Percentiles rank a stretch among this genome's conserved stretches.
phyloP scores from a whole-genome alignment of 352 stramenopile species.

The Pythium vanterpoolii region DNA sequence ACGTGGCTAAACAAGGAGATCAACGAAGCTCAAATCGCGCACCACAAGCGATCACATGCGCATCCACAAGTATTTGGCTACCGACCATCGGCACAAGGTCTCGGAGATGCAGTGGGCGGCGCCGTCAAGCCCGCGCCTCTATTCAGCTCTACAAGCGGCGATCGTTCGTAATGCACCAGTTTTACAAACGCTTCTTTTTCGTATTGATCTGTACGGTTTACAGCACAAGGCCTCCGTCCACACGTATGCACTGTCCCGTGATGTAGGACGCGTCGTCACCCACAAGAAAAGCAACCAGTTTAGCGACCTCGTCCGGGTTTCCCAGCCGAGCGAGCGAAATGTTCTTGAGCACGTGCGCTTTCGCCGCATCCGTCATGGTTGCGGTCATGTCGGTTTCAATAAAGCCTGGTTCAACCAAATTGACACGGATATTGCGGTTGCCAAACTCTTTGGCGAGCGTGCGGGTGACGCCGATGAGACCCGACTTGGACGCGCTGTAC shows the following conservation, averaged over 20 bases:
- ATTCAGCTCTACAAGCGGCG: not conserved
- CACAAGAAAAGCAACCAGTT: constrained; percentile 75
- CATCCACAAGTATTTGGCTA: constrained; percentile 75
- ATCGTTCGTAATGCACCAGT: constrained; percentile 18
- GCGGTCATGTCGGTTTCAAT: constrained; percentile 83
- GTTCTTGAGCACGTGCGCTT: constrained; percentile 40
- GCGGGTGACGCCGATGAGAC: constrained; percentile 67
- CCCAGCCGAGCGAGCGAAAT: constrained; percentile 67
- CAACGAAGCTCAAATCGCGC: constrained; percentile 81
- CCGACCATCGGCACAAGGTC: constrained; percentile 43
- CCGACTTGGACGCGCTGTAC: constrained; percentile 84
- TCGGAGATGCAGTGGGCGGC: not conserved
- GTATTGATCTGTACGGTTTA: constrained; percentile 29
- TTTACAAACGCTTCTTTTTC: constrained; percentile 3
- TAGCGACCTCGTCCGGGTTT: constrained; percentile 62
- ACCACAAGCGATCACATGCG: constrained; percentile 54
- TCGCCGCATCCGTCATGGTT: constrained; percentile 47
- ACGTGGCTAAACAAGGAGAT: constrained; percentile 91
- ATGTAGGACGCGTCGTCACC: constrained; percentile 81
- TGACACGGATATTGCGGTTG: constrained; percentile 81
- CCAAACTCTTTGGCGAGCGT: constrained; percentile 84
- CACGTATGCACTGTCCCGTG: constrained; percentile 78
- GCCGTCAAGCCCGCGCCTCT: constrained; percentile 2
- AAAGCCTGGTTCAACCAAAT: constrained; percentile 85
- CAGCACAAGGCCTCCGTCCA: constrained; percentile 76